Evolutionary conservation across 2,329 filamentous ascomycete genomes (phyloP).

Genomic region (Phialophora expanda): DNA sequence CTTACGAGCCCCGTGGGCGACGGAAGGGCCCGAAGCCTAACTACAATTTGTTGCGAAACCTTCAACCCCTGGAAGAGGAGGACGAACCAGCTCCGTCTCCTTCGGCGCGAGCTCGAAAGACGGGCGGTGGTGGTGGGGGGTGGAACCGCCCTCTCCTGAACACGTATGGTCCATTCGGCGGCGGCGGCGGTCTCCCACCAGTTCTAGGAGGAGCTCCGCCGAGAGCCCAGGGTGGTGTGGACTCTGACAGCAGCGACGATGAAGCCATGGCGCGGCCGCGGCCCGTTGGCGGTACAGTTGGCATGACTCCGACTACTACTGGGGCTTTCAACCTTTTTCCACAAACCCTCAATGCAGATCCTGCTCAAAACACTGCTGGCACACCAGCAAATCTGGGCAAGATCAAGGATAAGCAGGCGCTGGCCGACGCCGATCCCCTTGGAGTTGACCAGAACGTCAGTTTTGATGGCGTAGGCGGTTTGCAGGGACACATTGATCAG

Average conservation of each 20-base stretch:
- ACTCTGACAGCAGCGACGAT: slow-evolving; percentile 97
- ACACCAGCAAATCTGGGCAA: slow-evolving; percentile 86
- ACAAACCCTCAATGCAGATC: slow-evolving; percentile 63
- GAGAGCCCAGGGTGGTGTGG: slow-evolving; percentile 77
- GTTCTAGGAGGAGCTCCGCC: slow-evolving; percentile 70
- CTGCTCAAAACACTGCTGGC: slow-evolving; percentile 61
- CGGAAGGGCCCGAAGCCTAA: slow-evolving; percentile 37
- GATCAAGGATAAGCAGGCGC: slow-evolving; percentile 86
- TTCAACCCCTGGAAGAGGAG: slow-evolving; percentile 72
- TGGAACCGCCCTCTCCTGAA: slow-evolving; percentile 87
- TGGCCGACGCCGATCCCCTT: slow-evolving; percentile 92
- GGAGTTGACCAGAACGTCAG: slow-evolving; percentile 91
- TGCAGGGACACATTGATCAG: slow-evolving; percentile 93
- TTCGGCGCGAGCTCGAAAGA: slow-evolving; percentile 66
- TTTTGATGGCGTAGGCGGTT: slow-evolving; percentile 90
- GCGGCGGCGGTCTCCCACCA: slow-evolving; percentile 73
- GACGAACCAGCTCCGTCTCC: slow-evolving; percentile 72
- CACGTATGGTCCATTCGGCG: slow-evolving; percentile 90
- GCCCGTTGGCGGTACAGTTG: slow-evolving; percentile 64
- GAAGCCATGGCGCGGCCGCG: slow-evolving; percentile 72
- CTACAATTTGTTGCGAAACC: slow-evolving; percentile 37
- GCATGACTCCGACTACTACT: slow-evolving; percentile 64
- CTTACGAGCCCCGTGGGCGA: slow-evolving; percentile 41
- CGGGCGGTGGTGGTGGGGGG: slow-evolving; percentile 56
- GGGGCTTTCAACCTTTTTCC: slow-evolving; percentile 60